phyloP scores from a whole-genome alignment of 495 filamentous ascomycete genomes.

The Rusavskia elegans region DNA sequence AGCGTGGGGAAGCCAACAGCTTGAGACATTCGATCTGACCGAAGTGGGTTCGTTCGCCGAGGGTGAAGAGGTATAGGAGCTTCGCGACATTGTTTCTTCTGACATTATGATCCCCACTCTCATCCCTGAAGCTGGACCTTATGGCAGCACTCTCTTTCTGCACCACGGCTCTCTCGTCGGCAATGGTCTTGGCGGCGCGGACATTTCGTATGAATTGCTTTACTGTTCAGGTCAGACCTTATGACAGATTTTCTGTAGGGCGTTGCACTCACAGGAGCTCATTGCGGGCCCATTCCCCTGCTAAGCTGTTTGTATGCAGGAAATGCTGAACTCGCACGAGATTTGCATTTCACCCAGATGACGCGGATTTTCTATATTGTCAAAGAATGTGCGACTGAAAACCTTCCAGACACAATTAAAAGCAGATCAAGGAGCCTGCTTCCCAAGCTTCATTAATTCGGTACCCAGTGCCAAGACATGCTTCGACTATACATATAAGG shows the following conservation, averaged over 20 bases:
- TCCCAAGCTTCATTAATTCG: too few relatives aligned
- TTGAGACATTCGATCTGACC: constrained; percentile 99
- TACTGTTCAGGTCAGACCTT: constrained; percentile 33
- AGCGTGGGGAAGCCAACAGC: constrained; percentile 86
- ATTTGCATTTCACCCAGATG: too few relatives aligned
- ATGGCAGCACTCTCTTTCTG: constrained; percentile 98
- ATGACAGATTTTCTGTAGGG: too few relatives aligned
- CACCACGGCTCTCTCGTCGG: constrained; percentile 92
- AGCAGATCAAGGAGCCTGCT: too few relatives aligned
- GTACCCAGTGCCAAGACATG: too few relatives aligned
- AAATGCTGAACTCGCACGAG: too few relatives aligned
- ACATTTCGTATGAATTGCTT: constrained; percentile 99
- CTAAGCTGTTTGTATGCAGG: neutral
- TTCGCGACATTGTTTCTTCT: constrained; percentile 99
- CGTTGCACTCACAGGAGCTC: constrained; percentile 43
- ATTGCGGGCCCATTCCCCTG: constrained; percentile 29
- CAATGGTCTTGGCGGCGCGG: constrained; percentile 93
- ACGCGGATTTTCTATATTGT: too few relatives aligned
- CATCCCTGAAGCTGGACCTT: constrained; percentile 89
- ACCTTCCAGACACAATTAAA: too few relatives aligned
- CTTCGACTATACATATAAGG: too few relatives aligned
- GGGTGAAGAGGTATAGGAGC: constrained; percentile 90
- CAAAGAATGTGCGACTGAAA: too few relatives aligned
- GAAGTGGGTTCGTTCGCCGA: constrained; percentile 97
- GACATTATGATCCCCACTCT: constrained; percentile 78